phyloP scores from a whole-genome alignment of 148 eudicot species.

The Amaranthus hypochondriacus region DNA sequence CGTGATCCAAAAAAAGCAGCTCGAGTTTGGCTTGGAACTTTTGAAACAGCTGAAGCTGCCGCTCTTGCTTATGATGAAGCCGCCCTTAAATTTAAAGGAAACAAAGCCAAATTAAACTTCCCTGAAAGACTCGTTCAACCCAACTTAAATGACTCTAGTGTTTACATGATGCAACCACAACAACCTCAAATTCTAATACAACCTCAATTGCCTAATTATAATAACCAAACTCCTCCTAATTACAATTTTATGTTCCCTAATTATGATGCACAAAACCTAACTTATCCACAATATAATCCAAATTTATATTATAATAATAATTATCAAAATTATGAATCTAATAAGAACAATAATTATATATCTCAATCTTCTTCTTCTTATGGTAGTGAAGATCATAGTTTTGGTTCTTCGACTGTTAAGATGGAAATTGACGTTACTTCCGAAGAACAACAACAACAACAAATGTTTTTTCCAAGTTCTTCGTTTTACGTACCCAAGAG shows the following conservation, averaged over 20 bases:
- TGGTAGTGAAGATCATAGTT: conserved; percentile 9
- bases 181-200: not conserved
- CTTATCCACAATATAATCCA: conserved; percentile 13
- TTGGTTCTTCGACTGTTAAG: conserved; percentile 15
- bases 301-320: conserved; percentile 3
- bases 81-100: conserved; percentile 59
- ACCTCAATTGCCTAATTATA: not conserved
- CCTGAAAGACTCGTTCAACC: conserved; percentile 50
- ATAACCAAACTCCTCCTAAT: not conserved
- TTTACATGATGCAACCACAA: conserved; percentile 11
- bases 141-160: conserved; percentile 10
- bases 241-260: conserved; percentile 14
- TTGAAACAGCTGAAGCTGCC: conserved; percentile 59
- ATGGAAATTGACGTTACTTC: conserved; percentile 11
- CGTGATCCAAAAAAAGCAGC: conserved; percentile 61
- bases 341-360: not conserved
- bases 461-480: conserved; percentile 1
- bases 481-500: not conserved
- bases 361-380: conserved; percentile 14
- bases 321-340: conserved; percentile 6
- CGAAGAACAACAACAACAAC: conserved; percentile 23
- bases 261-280: not conserved
- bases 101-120: conserved; percentile 58
- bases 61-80: conserved; percentile 64
- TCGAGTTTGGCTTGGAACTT: conserved; percentile 62